Conservation (phyloP, 2,329 filamentous ascomycete species). For the Chalaropsis thielavioides region DNA sequence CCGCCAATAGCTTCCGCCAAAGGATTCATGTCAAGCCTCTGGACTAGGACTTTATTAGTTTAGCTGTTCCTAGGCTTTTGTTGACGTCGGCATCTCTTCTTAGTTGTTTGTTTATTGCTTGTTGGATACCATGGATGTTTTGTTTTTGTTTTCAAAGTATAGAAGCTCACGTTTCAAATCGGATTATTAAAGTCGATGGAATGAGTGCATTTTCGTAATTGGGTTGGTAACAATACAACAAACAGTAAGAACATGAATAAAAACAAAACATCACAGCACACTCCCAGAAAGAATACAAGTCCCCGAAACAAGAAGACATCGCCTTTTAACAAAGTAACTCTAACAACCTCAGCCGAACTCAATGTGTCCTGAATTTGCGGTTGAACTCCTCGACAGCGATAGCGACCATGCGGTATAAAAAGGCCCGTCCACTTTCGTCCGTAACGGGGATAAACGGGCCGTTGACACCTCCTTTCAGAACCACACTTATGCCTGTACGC, state of each 20-base stretch:
- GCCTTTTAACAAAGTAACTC: no score
- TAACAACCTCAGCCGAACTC: neutral
- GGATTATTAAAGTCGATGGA: neutral
- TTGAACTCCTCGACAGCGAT: conserved; percentile 55
- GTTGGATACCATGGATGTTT: conserved; percentile 2
- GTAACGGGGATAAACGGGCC: conserved; percentile 88
- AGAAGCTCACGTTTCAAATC: conserved; percentile 1
- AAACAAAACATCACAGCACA: neutral
- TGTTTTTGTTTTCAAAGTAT: neutral
- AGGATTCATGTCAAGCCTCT: neutral
- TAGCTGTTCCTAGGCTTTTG: neutral
- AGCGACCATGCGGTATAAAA: conserved; percentile 50
- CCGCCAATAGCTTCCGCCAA: conserved; percentile 13
- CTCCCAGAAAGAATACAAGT: neutral
- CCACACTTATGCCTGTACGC: conserved; percentile 79
- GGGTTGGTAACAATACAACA: neutral
- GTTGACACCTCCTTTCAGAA: conserved; percentile 77
- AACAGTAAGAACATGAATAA: neutral
- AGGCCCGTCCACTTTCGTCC: conserved; percentile 60
- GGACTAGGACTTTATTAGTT: neutral
- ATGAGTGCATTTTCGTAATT: neutral
- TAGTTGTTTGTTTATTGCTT: conserved; percentile 2
- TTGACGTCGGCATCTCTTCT: neutral
- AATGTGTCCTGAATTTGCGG: conserved; percentile 35
- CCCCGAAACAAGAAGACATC: neutral